A percentile compares a stretch with the other conserved stretches of the same genome.
These are phyloP conservation scores for Globisporangium emineosum DNA, from an alignment of 352 stramenopile genomes.

Conservation along the genomic window DNA sequence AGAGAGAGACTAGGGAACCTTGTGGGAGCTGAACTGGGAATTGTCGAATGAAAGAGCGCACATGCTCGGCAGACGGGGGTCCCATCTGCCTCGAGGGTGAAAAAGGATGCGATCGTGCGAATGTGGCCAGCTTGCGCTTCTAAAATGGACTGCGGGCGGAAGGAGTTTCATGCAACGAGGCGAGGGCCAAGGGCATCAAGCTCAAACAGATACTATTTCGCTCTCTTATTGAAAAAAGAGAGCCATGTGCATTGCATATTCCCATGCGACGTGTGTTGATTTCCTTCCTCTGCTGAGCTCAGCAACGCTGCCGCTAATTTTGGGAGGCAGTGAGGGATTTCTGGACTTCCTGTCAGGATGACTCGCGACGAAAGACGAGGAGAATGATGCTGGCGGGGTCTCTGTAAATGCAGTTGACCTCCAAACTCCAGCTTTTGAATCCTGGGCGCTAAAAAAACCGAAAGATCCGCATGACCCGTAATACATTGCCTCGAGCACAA, in stretches of 20 bases:
- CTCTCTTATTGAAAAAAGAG: neutral
- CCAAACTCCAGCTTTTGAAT: neutral
- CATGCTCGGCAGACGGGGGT: neutral
- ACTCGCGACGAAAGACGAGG: neutral
- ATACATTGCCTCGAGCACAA: neutral
- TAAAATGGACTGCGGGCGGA: neutral
- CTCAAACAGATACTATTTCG: neutral
- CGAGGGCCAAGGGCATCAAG: too few relatives aligned
- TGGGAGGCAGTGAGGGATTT: neutral
- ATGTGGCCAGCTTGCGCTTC: neutral
- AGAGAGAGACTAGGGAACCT: neutral
- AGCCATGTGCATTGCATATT: too few relatives aligned
- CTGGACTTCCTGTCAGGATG: neutral
- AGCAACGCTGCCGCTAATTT: neutral
- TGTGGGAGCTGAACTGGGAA: neutral
- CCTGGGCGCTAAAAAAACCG: neutral
- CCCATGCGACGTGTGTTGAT: too few relatives aligned
- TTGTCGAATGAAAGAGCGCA: slow-evolving; percentile 2
- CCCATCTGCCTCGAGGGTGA: neutral
- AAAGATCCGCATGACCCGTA: neutral
- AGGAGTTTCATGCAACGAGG: neutral
- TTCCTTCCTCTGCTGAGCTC: neutral
- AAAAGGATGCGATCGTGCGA: neutral
- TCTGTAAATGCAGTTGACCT: neutral
- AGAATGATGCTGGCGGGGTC: neutral